Conservation (phyloP, 176 grass and related monocot species). For the Musa itinerans region DNA sequence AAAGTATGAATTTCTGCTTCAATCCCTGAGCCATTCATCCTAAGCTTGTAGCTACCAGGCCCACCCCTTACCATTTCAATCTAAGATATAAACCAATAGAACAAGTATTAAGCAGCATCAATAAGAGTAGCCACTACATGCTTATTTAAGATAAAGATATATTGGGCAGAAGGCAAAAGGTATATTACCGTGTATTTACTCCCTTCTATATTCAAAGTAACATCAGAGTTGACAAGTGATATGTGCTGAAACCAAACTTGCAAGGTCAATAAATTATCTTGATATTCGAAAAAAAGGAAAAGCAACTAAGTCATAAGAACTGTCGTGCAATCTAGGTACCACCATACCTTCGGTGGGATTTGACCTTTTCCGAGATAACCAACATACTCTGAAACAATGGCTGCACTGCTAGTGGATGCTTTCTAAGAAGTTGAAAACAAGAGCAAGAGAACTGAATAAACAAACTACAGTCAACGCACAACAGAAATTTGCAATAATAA, state of each 20-base stretch:
- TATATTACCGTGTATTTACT: constrained; percentile 83
- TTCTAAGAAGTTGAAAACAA: constrained; percentile 34
- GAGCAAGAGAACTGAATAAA: constrained; percentile 10
- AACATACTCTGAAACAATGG: constrained; percentile 73
- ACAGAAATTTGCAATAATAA: no score
- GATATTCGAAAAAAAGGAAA: background rate
- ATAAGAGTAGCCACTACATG: no score
- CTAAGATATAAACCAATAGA: no score
- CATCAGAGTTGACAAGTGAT: constrained; percentile 93
- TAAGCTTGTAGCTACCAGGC: constrained; percentile 88
- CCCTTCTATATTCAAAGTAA: constrained; percentile 92
- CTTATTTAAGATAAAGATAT: constrained; percentile 6
- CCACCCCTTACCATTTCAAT: constrained; percentile 50
- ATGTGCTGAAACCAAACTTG: constrained; percentile 71
- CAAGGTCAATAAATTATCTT: constrained; percentile 9
- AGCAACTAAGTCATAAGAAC: background rate
- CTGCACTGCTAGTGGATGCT: constrained; percentile 87
- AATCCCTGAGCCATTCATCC: constrained; percentile 76
- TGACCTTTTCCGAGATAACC: constrained; percentile 98
- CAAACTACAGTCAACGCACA: no score
- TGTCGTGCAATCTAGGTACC: constrained; percentile 13
- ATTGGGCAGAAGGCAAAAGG: background rate
- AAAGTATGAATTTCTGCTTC: constrained; percentile 92
- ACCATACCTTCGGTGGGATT: constrained; percentile 88
- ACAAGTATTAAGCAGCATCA: no score